Percentiles rank a stretch among this genome's conserved stretches.
phyloP scores from a whole-genome alignment of 106 monocot genomes.

The Dendrobium huoshanense region DNA sequence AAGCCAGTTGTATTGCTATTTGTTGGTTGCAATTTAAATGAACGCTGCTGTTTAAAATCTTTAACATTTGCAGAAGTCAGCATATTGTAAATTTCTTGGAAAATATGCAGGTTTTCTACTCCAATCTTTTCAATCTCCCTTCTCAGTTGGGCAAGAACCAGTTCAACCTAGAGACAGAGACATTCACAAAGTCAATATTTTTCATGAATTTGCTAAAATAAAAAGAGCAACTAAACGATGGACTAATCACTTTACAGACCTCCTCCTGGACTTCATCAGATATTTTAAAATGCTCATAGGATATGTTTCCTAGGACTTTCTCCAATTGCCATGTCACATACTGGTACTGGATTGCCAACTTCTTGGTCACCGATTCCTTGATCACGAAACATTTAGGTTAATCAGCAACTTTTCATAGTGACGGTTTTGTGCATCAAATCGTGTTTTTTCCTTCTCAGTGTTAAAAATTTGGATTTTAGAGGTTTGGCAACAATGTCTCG shows the following conservation, averaged over 20 bases:
- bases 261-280: constrained; percentile 94
- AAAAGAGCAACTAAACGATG: background rate
- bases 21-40: constrained; percentile 4
- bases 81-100: constrained; percentile 52
- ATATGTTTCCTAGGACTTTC: constrained; percentile 50
- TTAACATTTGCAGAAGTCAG: constrained; percentile 15
- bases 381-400: constrained; percentile 13
- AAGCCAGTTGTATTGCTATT: constrained; percentile 4
- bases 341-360: constrained; percentile 45
- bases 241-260: constrained; percentile 24
- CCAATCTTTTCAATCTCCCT: constrained; percentile 51
- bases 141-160: constrained; percentile 52
- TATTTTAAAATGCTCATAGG: constrained; percentile 61
- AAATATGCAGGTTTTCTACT: constrained; percentile 30
- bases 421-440: background rate
- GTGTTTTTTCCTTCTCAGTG: background rate
- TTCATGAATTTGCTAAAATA: background rate
- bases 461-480: background rate
- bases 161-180: constrained; percentile 34
- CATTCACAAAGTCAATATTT: background rate
- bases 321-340: constrained; percentile 84
- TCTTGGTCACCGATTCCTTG: constrained; percentile 37
- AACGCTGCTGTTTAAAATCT: constrained; percentile 12
- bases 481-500: background rate
- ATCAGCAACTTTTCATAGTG: background rate